These are phyloP conservation scores for Xylaria bambusicola DNA, from an alignment of 495 filamentous ascomycete genomes.

Conservation along the genomic window DNA sequence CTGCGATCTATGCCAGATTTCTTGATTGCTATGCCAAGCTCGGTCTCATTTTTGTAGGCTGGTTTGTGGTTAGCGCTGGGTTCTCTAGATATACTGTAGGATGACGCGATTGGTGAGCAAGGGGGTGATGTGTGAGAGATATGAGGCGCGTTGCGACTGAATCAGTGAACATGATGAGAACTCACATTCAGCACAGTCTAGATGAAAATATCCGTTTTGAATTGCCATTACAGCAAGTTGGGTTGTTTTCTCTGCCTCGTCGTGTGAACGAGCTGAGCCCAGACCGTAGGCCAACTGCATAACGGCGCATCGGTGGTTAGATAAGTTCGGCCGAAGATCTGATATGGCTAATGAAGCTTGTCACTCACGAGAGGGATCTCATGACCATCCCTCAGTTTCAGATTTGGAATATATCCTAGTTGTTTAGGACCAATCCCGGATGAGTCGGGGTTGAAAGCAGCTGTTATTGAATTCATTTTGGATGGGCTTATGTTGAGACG, in stretches of 20 bases:
- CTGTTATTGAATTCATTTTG: constrained; percentile 41
- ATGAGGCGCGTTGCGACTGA: too few species aligned
- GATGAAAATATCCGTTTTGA: constrained; percentile 68
- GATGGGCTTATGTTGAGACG: too few species aligned
- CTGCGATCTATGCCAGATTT: constrained; percentile 64
- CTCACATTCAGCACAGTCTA: constrained; percentile 75
- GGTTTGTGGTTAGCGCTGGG: not conserved
- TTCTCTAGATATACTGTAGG: constrained; percentile 1
- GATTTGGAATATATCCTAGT: constrained; percentile 35
- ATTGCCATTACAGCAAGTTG: constrained; percentile 68
- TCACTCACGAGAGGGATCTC: constrained; percentile 68
- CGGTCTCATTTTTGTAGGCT: constrained; percentile 79
- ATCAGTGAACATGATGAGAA: too few species aligned
- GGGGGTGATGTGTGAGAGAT: not conserved
- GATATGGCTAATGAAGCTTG: not conserved
- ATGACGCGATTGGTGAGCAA: not conserved
- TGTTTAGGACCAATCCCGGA: constrained; percentile 38
- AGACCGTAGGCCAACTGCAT: constrained; percentile 72
- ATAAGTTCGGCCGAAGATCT: not conserved
- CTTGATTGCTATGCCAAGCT: constrained; percentile 74
- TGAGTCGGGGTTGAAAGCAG: constrained; percentile 30
- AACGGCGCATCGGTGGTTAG: constrained; percentile 12
- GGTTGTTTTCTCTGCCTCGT: constrained; percentile 53
- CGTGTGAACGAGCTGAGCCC: constrained; percentile 48
- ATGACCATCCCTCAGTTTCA: constrained; percentile 73